These are phyloP conservation scores for Neurospora sp. DNA, from an alignment of 495 filamentous ascomycete species.

Conservation along the genomic window DNA sequence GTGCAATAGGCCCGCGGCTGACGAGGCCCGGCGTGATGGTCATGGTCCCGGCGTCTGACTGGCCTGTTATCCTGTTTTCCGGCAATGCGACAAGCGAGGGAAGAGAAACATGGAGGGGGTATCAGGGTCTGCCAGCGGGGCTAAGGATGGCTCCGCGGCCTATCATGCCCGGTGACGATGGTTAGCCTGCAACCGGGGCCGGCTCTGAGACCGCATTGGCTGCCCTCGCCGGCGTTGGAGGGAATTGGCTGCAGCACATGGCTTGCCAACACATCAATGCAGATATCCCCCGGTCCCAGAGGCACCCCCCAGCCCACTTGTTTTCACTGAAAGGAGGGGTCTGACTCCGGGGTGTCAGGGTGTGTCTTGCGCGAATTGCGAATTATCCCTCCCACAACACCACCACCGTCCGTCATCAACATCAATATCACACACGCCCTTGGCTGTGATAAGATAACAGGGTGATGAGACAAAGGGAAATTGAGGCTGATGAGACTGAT, in stretches of 20 bases:
- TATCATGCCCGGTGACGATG: constrained; percentile 18
- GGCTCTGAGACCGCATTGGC: background rate
- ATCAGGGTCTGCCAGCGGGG: constrained; percentile 13
- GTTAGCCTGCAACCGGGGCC: constrained; percentile 16
- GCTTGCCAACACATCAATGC: constrained; percentile 31
- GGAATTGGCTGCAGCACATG: constrained; percentile 20
- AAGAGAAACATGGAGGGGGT: background rate
- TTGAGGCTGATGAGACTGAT: background rate
- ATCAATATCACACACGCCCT: background rate
- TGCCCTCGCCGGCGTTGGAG: constrained; percentile 5
- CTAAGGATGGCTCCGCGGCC: constrained; percentile 14
- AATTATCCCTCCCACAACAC: background rate
- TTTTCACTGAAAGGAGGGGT: background rate
- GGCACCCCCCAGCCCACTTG: constrained; percentile 14
- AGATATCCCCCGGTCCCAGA: constrained; percentile 8
- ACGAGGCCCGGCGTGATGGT: background rate
- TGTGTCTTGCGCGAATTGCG: background rate
- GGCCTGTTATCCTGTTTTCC: constrained; percentile 16
- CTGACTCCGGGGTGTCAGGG: background rate
- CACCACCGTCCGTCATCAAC: background rate
- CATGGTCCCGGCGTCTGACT: constrained; percentile 11
- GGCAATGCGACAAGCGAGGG: background rate
- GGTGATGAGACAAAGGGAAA: background rate
- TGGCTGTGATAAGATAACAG: background rate
- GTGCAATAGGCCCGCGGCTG: constrained; percentile 18